Evolutionary conservation across 768 basidiomycete genomes (phyloP).

Genomic region (Leucosporidium yakuticum): DNA sequence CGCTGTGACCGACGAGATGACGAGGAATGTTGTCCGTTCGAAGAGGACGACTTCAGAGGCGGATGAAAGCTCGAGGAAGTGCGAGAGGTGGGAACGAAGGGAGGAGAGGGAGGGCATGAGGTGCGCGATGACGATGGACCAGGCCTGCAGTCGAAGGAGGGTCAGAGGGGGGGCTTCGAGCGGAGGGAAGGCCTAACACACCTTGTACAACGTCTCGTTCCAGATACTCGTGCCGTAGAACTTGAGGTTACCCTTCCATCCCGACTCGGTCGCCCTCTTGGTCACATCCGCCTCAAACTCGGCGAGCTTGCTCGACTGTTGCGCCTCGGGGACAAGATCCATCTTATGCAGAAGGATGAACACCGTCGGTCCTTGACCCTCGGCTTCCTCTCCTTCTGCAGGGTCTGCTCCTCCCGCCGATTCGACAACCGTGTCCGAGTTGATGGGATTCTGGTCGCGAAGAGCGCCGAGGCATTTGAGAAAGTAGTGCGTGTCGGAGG

Average conservation of each 20-base stretch:
- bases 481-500: slow-evolving; percentile 84
- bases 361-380: slow-evolving; percentile 59
- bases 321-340: slow-evolving; percentile 62
- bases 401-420: background rate
- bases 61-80: slow-evolving; percentile 76
- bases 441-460: slow-evolving; percentile 45
- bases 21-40: slow-evolving; percentile 94
- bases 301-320: slow-evolving; percentile 43
- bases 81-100: slow-evolving; percentile 76
- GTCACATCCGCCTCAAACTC: slow-evolving; percentile 37
- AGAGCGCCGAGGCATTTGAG: slow-evolving; percentile 82
- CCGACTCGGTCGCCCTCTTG: slow-evolving; percentile 54
- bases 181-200: background rate
- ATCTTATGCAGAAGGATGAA: slow-evolving; percentile 96
- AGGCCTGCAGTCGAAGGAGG: slow-evolving; percentile 57
- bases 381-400: background rate
- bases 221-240: slow-evolving; percentile 88
- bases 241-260: slow-evolving; percentile 46
- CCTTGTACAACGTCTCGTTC: slow-evolving; percentile 81
- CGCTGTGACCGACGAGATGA: slow-evolving; percentile 59
- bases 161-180: background rate
- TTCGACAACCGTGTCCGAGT: background rate
- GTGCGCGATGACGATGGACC: slow-evolving; percentile 95
- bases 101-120: slow-evolving; percentile 91
- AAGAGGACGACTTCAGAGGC: slow-evolving; percentile 94